Percentiles rank a stretch among this genome's conserved stretches.
Evolutionary conservation across 2,329 filamentous ascomycete species (phyloP).

Genomic region (Pseudogymnoascus sp.): DNA sequence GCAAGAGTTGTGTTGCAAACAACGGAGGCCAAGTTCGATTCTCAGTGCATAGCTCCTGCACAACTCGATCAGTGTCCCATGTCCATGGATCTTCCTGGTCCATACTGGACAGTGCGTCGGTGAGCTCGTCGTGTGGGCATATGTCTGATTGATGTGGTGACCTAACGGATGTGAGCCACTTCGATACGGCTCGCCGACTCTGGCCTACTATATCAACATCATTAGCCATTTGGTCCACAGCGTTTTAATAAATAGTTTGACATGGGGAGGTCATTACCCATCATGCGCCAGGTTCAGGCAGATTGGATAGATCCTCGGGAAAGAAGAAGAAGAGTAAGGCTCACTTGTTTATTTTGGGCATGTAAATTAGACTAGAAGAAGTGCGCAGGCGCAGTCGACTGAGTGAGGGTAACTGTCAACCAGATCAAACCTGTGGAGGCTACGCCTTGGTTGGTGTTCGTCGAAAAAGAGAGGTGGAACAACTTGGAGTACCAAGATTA

Average conservation of each 20-base stretch:
- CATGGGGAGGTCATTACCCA: neutral
- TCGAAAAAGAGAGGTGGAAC: neutral
- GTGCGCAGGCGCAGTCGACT: neutral
- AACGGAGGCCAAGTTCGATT: conserved; percentile 38
- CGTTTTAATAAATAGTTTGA: neutral
- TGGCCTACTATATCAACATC: neutral
- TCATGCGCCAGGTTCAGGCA: neutral
- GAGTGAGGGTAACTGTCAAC: neutral
- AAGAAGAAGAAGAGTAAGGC: neutral
- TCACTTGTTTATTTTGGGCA: neutral
- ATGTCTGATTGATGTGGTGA: neutral
- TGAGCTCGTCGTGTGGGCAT: neutral
- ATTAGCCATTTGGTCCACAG: neutral
- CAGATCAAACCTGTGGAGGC: neutral
- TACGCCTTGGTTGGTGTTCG: neutral
- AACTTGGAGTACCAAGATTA: neutral
- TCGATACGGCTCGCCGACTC: conserved; percentile 2
- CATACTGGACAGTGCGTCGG: conserved; percentile 16
- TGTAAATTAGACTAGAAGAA: neutral
- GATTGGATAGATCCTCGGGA: neutral
- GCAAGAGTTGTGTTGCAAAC: neutral
- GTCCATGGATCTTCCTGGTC: conserved; percentile 56
- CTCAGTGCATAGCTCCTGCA: conserved; percentile 53
- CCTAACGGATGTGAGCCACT: neutral
- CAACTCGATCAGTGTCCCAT: conserved; percentile 63